Evolutionary conservation across 768 basidiomycete genomes (phyloP).

Genomic region (Russula sp.): DNA sequence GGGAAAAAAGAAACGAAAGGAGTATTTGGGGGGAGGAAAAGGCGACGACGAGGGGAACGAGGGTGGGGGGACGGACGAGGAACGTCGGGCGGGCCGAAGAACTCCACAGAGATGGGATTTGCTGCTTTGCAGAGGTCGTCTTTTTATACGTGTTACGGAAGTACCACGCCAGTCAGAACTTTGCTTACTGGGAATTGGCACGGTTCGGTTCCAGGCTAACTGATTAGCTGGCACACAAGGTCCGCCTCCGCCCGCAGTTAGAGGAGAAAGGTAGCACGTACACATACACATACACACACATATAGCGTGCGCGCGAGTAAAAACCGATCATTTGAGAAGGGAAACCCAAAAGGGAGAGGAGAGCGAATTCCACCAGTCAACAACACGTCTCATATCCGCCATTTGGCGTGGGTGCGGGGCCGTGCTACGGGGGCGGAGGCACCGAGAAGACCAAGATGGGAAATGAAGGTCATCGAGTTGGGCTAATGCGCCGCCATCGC

Average conservation of each 20-base stretch:
- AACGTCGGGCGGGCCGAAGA: no score
- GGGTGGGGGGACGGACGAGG: no score
- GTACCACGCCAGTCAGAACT: no score
- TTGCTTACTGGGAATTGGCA: no score
- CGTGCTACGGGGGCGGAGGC: background rate
- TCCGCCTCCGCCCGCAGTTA: background rate
- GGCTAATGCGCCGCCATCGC: no score
- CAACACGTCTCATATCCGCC: constrained; percentile 3
- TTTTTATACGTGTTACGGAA: no score
- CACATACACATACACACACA: background rate
- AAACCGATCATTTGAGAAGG: background rate
- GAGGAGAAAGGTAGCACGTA: background rate
- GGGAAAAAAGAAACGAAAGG: background rate
- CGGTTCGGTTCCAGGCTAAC: no score
- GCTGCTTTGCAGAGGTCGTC: no score
- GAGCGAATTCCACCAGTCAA: background rate
- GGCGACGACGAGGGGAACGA: background rate
- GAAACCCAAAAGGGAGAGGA: background rate
- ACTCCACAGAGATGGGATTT: no score
- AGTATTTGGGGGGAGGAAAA: background rate
- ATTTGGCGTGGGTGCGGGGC: background rate
- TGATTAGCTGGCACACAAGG: no score
- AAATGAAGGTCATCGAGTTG: background rate
- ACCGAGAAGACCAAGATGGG: background rate
- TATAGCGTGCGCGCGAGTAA: background rate